Evolutionary conservation across 2,329 filamentous ascomycete species (phyloP).

Genomic region (Fusarium solani-melongenae): DNA sequence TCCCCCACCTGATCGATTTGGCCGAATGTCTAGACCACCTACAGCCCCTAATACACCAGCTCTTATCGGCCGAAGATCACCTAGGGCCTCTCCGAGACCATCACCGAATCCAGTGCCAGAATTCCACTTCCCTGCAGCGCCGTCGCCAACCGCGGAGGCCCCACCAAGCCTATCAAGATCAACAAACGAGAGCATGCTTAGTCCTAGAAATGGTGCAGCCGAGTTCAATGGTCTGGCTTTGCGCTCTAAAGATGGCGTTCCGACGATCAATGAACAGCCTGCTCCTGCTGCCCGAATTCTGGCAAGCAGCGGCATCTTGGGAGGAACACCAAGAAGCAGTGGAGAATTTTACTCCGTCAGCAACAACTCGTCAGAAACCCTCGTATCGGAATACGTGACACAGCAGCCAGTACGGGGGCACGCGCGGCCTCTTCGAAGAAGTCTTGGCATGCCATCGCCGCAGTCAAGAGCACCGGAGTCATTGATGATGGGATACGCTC

Average conservation of each 20-base stretch:
- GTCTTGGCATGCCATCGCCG: conserved; percentile 57
- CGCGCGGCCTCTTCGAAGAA: conserved; percentile 57
- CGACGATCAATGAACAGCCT: conserved; percentile 66
- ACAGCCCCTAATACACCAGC: conserved; percentile 60
- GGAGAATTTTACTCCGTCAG: conserved; percentile 95
- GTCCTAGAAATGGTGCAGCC: conserved; percentile 50
- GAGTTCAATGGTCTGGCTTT: conserved; percentile 52
- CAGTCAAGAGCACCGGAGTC: conserved; percentile 73
- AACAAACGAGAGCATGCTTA: conserved; percentile 54
- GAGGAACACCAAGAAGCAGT: conserved; percentile 87
- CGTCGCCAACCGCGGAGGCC: conserved; percentile 53
- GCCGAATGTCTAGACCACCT: conserved; percentile 53
- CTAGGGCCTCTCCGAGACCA: conserved; percentile 54
- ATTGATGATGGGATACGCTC: conserved; percentile 97
- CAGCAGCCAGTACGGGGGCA: conserved; percentile 57
- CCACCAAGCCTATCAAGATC: conserved; percentile 43
- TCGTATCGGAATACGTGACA: conserved; percentile 87
- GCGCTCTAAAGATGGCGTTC: conserved; percentile 57
- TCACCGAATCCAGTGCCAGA: conserved; percentile 61
- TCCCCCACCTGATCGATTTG: conserved; percentile 62
- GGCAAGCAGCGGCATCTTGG: conserved; percentile 78
- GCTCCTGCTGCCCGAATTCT: conserved; percentile 76
- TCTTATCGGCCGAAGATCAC: conserved; percentile 51
- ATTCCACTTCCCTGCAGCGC: conserved; percentile 66
- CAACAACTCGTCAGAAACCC: conserved; percentile 93